phyloP scores from a whole-genome alignment of 2,329 filamentous ascomycete species.

The Cladorrhinum sp. region DNA sequence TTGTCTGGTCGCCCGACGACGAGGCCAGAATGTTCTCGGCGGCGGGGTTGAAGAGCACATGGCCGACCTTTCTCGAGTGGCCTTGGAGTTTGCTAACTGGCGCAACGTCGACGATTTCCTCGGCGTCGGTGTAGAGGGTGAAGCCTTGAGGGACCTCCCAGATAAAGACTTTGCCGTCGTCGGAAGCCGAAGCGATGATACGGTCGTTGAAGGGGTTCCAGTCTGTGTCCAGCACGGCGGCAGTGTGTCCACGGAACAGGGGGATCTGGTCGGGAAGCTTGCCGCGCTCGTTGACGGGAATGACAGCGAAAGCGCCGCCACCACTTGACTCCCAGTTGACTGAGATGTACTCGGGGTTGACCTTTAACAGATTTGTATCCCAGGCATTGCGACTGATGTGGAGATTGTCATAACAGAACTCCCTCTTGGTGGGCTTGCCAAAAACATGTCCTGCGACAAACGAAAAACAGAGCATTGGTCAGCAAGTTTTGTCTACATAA shows the following conservation, averaged over 20 bases:
- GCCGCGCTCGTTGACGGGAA: conserved; percentile 84
- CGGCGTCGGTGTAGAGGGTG: conserved; percentile 76
- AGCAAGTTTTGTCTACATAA: conserved; percentile 13
- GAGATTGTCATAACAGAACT: conserved; percentile 97
- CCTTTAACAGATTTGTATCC: conserved; percentile 99
- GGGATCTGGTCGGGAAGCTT: conserved; percentile 90
- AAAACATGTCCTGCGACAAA: conserved; percentile 84
- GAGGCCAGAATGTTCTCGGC: conserved; percentile 95
- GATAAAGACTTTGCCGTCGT: conserved; percentile 95
- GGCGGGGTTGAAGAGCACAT: conserved; percentile 95
- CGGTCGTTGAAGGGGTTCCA: conserved; percentile 98
- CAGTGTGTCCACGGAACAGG: conserved; percentile 93
- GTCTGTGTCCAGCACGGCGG: conserved; percentile 93
- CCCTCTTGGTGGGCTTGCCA: conserved; percentile 91
- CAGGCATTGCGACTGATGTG: conserved; percentile 97
- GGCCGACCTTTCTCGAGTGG: conserved; percentile 93
- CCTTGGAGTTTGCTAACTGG: conserved; percentile 80
- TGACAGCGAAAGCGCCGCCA: conserved; percentile 93
- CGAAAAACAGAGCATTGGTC: conserved; percentile 24
- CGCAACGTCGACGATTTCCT: conserved; percentile 76
- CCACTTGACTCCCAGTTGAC: conserved; percentile 99
- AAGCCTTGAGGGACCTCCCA: conserved; percentile 93
- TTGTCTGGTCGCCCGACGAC: conserved; percentile 87
- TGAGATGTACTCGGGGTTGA: conserved; percentile 90
- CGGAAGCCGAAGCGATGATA: conserved; percentile 87